Evolutionary conservation across 139 green algal genomes (phyloP).

Genomic region (Auxenochlorella pyrenoidosa): DNA sequence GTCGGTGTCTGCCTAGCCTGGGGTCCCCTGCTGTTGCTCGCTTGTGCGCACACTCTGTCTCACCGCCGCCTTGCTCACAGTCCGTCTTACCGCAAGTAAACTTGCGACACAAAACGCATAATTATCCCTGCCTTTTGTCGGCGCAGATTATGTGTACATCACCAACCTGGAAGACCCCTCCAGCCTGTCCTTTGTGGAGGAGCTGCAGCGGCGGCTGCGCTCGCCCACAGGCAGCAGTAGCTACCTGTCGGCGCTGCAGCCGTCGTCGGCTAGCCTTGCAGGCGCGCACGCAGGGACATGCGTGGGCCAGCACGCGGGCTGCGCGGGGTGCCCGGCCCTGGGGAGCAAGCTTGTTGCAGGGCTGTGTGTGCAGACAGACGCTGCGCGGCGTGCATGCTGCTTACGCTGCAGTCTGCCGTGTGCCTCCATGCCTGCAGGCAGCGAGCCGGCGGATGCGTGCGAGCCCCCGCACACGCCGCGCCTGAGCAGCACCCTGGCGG

Average conservation of each 20-base stretch:
- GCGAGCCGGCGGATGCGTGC: neutral
- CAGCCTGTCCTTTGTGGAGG: constrained; percentile 31
- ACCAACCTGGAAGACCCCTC: constrained; percentile 45
- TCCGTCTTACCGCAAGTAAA: too few relatives aligned
- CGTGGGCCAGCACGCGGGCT: too few relatives aligned
- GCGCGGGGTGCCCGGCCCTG: too few relatives aligned
- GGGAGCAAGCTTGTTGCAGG: too few relatives aligned
- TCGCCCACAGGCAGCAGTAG: neutral
- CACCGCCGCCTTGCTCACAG: too few relatives aligned
- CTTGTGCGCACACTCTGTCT: too few relatives aligned
- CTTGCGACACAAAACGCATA: too few relatives aligned
- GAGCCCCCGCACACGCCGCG: neutral
- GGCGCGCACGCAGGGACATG: neutral
- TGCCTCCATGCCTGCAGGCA: neutral
- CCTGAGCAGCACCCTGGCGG: neutral
- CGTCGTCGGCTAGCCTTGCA: neutral
- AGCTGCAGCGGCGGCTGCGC: constrained; percentile 40
- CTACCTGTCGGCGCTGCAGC: neutral
- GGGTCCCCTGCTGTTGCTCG: too few relatives aligned
- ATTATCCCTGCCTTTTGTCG: too few relatives aligned
- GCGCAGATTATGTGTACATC: constrained; percentile 46
- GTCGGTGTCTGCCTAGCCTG: too few relatives aligned
- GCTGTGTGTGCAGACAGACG: neutral
- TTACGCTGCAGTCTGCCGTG: neutral
- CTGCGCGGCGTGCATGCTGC: neutral